Evolutionary conservation across 106 monocot species (phyloP).

Genomic region (Dioscorea alata): DNA sequence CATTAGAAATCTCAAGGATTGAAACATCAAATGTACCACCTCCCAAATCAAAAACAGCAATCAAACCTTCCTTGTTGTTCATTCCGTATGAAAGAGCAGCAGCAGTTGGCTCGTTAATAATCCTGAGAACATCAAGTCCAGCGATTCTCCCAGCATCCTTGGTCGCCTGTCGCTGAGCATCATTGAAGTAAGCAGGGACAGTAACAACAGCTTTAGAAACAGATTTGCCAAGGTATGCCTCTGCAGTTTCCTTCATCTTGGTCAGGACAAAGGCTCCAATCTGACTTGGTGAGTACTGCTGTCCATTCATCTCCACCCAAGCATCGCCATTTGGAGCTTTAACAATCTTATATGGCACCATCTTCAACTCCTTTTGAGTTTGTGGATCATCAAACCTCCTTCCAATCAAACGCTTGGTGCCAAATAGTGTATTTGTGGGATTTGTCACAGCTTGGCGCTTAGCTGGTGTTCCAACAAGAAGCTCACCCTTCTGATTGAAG

Average conservation of each 20-base stretch:
- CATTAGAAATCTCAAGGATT: constrained; percentile 62
- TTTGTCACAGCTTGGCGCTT: constrained; percentile 72
- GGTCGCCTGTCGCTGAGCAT: constrained; percentile 58
- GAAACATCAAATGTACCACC: constrained; percentile 75
- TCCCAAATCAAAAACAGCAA: constrained; percentile 61
- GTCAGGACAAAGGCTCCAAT: constrained; percentile 58
- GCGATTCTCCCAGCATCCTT: constrained; percentile 56
- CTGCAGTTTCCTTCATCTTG: constrained; percentile 50
- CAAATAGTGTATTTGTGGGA: constrained; percentile 57
- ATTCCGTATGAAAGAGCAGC: constrained; percentile 68
- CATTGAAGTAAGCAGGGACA: constrained; percentile 63
- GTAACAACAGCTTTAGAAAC: constrained; percentile 72
- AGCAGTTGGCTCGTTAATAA: constrained; percentile 63
- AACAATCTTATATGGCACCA: constrained; percentile 75
- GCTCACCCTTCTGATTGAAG: constrained; percentile 55
- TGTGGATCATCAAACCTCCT: constrained; percentile 59
- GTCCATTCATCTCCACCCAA: constrained; percentile 81
- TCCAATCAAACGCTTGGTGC: constrained; percentile 61
- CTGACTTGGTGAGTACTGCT: constrained; percentile 79
- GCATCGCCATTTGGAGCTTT: constrained; percentile 79
- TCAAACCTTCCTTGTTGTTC: constrained; percentile 59
- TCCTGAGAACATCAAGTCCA: constrained; percentile 50
- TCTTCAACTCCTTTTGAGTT: constrained; percentile 60
- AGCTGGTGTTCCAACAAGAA: constrained; percentile 48
- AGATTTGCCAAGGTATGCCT: constrained; percentile 75